Base-by-base conservation (phyloP, 78 protist genomes). In the Ministeria vibrans region DNA sequence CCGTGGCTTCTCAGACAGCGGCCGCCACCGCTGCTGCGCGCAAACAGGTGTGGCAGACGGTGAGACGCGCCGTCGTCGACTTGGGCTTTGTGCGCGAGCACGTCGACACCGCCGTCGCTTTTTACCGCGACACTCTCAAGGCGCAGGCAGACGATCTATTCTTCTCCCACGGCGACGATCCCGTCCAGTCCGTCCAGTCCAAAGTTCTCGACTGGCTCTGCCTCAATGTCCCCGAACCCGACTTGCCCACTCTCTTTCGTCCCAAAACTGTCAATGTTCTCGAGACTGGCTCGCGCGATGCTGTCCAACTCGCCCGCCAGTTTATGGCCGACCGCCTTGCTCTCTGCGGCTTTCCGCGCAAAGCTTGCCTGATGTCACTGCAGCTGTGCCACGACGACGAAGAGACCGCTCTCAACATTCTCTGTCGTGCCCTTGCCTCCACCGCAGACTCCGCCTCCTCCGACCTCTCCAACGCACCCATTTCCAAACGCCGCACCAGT, bases 181-280 rank as follows among this genome's bases (percentile, higher is more conserved):
- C 71, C 34, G 71, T 4, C 71, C 43, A 34, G 23, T 23, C 18
- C 71, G n/a, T 7, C 71, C 34, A 63, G 18, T 68, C 39, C 28
- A 46, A 20, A 23, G 71, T 13, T 22, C 77, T 46, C 20, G 34
- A 25, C 64, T 75, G 70, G 68, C 39, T 75, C 72, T 41, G 45
- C 39, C 46, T 75, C 43, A 18, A 75, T 39, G 39, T 75, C 39
- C 80, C 80, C 28, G 80, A 75, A 53, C 59, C 30, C 15, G 71
- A 59, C 41, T 39, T 75, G 39, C 80, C 80, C 20, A 27, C 1
- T 51, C 39, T 41, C 9, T 59, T 59, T 27, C 71, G 53, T 1
- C 66, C 68, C 55, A 36, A 2, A 6, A 51, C 9, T 25, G 36
- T 0, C n/a, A 22, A 27, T 0, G 5, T 27, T 46, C 43, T 7